Conservation (phyloP, 805 yeast species). For the Yamadazyma ubonensis region DNA sequence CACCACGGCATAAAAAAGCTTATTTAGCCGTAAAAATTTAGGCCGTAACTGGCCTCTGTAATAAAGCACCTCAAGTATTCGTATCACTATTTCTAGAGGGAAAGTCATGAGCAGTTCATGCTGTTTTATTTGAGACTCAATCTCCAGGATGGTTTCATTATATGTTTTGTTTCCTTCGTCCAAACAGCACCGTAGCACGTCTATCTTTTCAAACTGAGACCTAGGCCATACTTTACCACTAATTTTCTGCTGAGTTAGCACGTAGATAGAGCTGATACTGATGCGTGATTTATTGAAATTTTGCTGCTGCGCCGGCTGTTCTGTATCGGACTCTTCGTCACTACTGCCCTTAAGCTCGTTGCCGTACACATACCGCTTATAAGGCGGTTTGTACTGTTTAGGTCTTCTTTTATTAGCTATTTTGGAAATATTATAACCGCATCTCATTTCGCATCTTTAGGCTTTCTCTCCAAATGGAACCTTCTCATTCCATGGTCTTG, state of each 20-base stretch:
- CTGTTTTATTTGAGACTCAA: constrained; percentile 16
- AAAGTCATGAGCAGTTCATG: constrained; percentile 22
- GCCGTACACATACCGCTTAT: constrained; percentile 67
- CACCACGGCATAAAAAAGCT: constrained; percentile 56
- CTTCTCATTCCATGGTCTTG: constrained; percentile 13
- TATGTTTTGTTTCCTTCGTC: constrained; percentile 24
- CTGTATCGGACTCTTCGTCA: constrained; percentile 14
- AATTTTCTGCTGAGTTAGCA: constrained; percentile 23
- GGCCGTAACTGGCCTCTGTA: constrained; percentile 36
- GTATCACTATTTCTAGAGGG: constrained; percentile 36
- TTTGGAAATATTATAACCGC: constrained; percentile 18
- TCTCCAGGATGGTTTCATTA: constrained; percentile 15
- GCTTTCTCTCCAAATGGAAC: constrained; percentile 12
- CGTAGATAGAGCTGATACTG: constrained; percentile 33
- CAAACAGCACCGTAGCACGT: constrained; percentile 41
- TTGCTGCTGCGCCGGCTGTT: constrained; percentile 5
- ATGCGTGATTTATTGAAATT: no score
- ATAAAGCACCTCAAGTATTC: constrained; percentile 31
- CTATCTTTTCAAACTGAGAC: constrained; percentile 51
- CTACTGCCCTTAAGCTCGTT: constrained; percentile 33
- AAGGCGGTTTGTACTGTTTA: constrained; percentile 76
- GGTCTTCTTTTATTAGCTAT: constrained; percentile 92
- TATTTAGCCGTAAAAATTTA: constrained; percentile 58
- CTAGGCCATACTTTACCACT: constrained; percentile 45
- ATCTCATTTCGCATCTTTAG: constrained; percentile 4